Evolutionary conservation across 306 rosid genomes (phyloP).

Genomic region (Amphicarpaea edgeworthii): DNA sequence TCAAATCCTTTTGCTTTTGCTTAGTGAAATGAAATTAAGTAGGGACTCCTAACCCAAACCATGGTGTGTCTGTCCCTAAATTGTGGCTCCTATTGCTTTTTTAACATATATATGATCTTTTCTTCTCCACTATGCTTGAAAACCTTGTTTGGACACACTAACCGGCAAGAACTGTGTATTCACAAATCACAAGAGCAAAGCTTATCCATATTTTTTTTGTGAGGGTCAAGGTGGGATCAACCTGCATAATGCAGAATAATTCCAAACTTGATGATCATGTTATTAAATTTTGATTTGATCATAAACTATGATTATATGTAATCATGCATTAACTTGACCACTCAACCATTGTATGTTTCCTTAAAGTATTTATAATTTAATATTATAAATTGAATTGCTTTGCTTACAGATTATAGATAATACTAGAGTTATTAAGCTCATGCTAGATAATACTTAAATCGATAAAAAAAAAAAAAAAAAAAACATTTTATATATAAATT

Average conservation of each 20-base stretch:
- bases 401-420: no score
- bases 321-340: background rate
- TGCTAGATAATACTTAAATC: no score
- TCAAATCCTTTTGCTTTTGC: constrained; percentile 5
- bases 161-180: background rate
- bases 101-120: background rate
- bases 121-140: background rate
- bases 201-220: no score
- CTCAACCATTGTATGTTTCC: background rate
- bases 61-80: background rate
- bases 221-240: background rate
- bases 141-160: background rate
- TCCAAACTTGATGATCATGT: background rate
- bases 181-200: no score
- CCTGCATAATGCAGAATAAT: background rate
- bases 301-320: background rate
- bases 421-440: no score
- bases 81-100: constrained; percentile 19
- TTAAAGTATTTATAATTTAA: background rate
- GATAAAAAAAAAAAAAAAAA: no score
- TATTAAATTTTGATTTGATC: background rate
- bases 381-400: background rate
- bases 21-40: background rate
- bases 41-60: background rate
- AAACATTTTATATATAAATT: no score